A percentile compares a stretch with the other conserved stretches of the same genome.
These are phyloP conservation scores for Colletotrichum acutatum DNA, from an alignment of 2,329 filamentous ascomycete genomes.

Conservation along the genomic window DNA sequence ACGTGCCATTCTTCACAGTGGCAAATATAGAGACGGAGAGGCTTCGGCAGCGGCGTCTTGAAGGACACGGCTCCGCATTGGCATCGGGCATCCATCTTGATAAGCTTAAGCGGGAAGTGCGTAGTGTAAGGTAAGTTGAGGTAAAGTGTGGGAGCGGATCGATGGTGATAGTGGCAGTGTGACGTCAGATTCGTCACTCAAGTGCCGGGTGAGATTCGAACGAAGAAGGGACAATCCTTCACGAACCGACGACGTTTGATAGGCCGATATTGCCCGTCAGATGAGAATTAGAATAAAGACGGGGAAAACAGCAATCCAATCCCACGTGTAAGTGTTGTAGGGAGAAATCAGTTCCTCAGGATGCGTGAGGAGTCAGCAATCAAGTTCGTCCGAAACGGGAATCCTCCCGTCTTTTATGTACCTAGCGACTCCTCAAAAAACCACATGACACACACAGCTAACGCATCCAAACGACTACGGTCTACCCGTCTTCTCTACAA, in stretches of 20 bases:
- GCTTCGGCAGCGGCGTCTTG: constrained; percentile 68
- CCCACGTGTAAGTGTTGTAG: not conserved
- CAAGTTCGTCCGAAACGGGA: constrained; percentile 6
- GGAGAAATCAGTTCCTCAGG: not conserved
- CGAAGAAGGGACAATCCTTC: not conserved
- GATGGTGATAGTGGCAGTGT: not conserved
- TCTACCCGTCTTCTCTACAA: not conserved
- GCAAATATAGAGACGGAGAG: constrained; percentile 76
- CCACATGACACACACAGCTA: not conserved
- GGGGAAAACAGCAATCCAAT: not conserved
- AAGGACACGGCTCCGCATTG: constrained; percentile 74
- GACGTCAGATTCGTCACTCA: not conserved
- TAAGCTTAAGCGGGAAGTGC: not conserved
- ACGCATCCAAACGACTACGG: not conserved
- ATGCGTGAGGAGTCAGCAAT: constrained; percentile 12
- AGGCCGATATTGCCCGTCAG: no score
- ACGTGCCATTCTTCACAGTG: constrained; percentile 71
- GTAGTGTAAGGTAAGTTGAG: not conserved
- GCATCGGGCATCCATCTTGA: constrained; percentile 67
- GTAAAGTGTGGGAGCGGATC: not conserved
- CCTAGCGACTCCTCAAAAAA: constrained; percentile 13
- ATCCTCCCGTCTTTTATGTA: constrained; percentile 26
- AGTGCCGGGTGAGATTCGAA: not conserved
- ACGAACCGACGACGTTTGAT: not conserved
- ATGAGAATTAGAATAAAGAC: no score